Conservation (phyloP, 2,329 filamentous ascomycete genomes). For the Diplocarpon rosae region DNA sequence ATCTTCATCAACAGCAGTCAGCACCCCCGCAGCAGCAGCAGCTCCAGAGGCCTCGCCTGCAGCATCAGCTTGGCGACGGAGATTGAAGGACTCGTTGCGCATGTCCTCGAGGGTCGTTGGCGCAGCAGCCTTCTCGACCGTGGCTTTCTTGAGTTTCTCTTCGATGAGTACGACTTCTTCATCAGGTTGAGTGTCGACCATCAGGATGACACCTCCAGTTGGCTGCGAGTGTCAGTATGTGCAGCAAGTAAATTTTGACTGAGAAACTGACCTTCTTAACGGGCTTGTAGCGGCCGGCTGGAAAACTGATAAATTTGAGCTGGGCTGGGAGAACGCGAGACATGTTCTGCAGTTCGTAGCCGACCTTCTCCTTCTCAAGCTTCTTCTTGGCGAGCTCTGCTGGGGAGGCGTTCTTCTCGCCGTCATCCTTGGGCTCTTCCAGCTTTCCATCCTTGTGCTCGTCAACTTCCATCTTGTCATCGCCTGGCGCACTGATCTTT, state of each 20-base stretch:
- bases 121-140: conserved; percentile 47
- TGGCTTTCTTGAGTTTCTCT: conserved; percentile 79
- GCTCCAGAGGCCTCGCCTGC: conserved; percentile 36
- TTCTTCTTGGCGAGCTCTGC: conserved; percentile 69
- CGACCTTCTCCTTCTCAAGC: conserved; percentile 88
- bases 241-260: not conserved
- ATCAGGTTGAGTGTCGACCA: conserved; percentile 70
- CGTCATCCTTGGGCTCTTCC: conserved; percentile 50
- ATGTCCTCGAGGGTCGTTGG: conserved; percentile 25
- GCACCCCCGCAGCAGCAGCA: conserved; percentile 63
- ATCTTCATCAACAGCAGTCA: conserved; percentile 83
- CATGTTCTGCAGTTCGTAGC: conserved; percentile 96
- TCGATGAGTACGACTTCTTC: conserved; percentile 76
- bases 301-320: conserved; percentile 92
- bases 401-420: conserved; percentile 44
- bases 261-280: conserved; percentile 65
- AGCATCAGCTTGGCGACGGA: conserved; percentile 32
- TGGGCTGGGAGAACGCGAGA: conserved; percentile 84
- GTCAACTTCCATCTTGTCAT: conserved; percentile 82
- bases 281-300: conserved; percentile 80
- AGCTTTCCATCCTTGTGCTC: conserved; percentile 39
- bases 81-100: conserved; percentile 26
- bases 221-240: conserved; percentile 50
- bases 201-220: conserved; percentile 86
- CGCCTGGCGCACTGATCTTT: conserved; percentile 41